Evolutionary conservation across 2,329 filamentous ascomycete species (phyloP), one percentile per base, ranked within the genome.

Genomic region (Cladosporium sp.): DNA sequence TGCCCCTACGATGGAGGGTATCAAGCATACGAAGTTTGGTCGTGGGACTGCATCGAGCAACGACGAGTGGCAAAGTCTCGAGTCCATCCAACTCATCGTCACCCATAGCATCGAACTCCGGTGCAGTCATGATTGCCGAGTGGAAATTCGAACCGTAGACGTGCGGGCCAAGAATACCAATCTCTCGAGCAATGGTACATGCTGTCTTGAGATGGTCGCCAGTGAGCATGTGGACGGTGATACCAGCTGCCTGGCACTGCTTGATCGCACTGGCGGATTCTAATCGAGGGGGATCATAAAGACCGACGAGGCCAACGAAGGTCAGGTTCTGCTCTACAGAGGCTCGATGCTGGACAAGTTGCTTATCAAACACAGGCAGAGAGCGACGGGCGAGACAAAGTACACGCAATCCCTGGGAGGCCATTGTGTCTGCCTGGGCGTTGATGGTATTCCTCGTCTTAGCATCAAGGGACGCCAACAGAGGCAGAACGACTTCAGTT

Each of bases 1-100:
- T 64, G 45, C 65, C 65, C 30, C 69, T 64, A 35, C 69, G 63
- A 46, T 72, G 70, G 12, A 73, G 60, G n/a, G 70, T 66, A 43
- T 72, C 63, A 2, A 75, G 68, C 70, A 75, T 74, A 49, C 73
- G 69, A 38, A 74, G 69, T 53, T 75, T 75, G 12, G 72, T 74
- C 16, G 64, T 67, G 0, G 72, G 72, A 39, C 68, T 72, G 54
- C 72, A 74, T 35, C 72, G 64, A 38, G 72, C 72, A 32, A 75
- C 62, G 15, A 75, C 72, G 4, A 74, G 58, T 1, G 72, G 72
- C 2, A 75, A 57, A 4, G 58, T 62, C 8, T 67, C 59, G 61
- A 75, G 62, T 1, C 58, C 54, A 52, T 74, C 72, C 13, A 75
- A 65, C 43, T 72, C 64, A 6, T 66, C 65, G 40, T 74, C 69